phyloP scores from a whole-genome alignment of 2,329 filamentous ascomycete species.

The Cladosporium sphaerospermum region DNA sequence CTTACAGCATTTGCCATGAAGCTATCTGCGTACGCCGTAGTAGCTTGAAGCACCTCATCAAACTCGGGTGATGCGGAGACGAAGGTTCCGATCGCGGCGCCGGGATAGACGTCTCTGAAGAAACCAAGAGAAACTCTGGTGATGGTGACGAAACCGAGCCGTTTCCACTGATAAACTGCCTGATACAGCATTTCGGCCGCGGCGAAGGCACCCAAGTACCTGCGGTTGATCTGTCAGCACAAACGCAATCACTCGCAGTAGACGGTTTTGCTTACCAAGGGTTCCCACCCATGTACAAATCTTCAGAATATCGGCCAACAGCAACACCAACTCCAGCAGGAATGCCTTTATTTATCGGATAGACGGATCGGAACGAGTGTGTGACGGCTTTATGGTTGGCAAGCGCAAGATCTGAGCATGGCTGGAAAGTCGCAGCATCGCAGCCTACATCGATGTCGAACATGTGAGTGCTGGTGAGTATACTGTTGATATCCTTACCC shows the following conservation, averaged over 20 bases:
- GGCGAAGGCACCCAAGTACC: constrained; percentile 63
- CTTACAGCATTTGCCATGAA: constrained; percentile 37
- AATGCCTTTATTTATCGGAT: constrained; percentile 63
- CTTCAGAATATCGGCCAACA: constrained; percentile 42
- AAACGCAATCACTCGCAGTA: not conserved
- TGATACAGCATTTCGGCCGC: constrained; percentile 77
- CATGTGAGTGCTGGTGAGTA: constrained; percentile 50
- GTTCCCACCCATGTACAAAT: constrained; percentile 70
- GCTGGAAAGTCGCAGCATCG: constrained; percentile 68
- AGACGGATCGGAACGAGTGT: constrained; percentile 67
- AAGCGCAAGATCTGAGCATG: constrained; percentile 56
- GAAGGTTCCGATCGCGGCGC: constrained; percentile 58
- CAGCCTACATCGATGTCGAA: constrained; percentile 61
- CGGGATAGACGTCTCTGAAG: constrained; percentile 60
- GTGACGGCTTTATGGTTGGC: constrained; percentile 70
- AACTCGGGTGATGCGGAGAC: constrained; percentile 35
- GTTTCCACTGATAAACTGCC: constrained; percentile 65
- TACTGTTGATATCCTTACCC: constrained; percentile 66
- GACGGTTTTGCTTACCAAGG: constrained; percentile 51
- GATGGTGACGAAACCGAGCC: constrained; percentile 56
- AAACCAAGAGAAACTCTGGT: constrained; percentile 61
- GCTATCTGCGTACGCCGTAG: constrained; percentile 57
- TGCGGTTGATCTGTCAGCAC: not conserved
- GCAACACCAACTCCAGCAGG: constrained; percentile 50
- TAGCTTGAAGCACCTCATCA: constrained; percentile 49